These are phyloP conservation scores for Dicorynia guianensis DNA, from an alignment of 306 rosid species.

Conservation along the genomic window DNA sequence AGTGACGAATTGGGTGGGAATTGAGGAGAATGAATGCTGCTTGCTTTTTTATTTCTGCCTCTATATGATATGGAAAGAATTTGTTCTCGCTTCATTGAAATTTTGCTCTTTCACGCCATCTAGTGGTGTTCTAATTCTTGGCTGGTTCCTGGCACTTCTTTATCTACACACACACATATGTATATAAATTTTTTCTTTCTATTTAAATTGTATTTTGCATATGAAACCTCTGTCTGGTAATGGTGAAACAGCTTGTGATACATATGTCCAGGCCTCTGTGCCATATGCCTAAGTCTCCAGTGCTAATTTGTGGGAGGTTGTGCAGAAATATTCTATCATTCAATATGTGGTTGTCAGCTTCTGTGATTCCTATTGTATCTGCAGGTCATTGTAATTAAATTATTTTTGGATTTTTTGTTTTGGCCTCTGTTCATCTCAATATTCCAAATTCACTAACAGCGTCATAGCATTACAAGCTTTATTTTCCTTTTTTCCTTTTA, in stretches of 20 bases:
- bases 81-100: not conserved
- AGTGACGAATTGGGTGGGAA: conserved; percentile 5
- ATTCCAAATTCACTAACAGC: not conserved
- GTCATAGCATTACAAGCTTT: not conserved
- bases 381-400: not conserved
- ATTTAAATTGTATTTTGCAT: conserved; percentile 15
- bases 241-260: conserved; percentile 22
- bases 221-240: not conserved
- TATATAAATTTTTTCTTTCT: not conserved
- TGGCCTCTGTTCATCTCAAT: conserved; percentile 7
- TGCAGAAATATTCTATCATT: not conserved
- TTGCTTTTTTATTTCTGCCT: conserved; percentile 1
- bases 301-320: conserved; percentile 6
- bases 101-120: not conserved
- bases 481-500: not conserved
- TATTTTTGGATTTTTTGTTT: not conserved
- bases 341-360: not conserved
- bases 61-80: conserved; percentile 3
- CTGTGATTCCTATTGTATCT: not conserved
- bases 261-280: conserved; percentile 25
- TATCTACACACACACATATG: no score
- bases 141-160: not conserved
- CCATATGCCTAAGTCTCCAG: not conserved
- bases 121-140: conserved; percentile 5
- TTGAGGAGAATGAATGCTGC: not conserved